Conservation (phyloP, 768 basidiomycete genomes). For the Boletus huronensis region DNA sequence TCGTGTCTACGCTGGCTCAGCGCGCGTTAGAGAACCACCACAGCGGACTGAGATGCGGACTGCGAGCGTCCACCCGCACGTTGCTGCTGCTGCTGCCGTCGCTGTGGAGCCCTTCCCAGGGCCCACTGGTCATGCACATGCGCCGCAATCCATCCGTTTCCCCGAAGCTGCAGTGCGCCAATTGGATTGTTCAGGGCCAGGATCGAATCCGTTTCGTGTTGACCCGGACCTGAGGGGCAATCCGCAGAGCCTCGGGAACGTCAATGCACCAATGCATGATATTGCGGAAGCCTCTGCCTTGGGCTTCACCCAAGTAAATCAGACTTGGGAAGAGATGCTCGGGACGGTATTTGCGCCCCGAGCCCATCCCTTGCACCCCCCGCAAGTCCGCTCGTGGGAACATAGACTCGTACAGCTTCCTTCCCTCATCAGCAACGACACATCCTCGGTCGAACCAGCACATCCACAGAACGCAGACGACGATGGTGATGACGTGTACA, state of each 20-base stretch:
- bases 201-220: not conserved
- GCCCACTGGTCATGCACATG: not conserved
- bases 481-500: constrained; percentile 5
- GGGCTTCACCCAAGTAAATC: not conserved
- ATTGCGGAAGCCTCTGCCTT: not conserved
- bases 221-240: not conserved
- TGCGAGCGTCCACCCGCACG: not conserved
- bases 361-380: not conserved
- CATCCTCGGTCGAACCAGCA: not conserved
- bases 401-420: not conserved
- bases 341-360: not conserved
- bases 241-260: not conserved
- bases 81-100: not conserved
- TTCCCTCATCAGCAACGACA: not conserved
- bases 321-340: constrained; percentile 9
- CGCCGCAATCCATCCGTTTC: not conserved
- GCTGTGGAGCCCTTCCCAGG: not conserved
- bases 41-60: not conserved
- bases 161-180: not conserved
- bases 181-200: not conserved
- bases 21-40: not conserved
- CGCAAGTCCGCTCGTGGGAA: not conserved
- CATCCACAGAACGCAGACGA: not conserved
- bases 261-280: not conserved
- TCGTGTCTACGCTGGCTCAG: not conserved